These are phyloP conservation scores for Aureobasidium mangrovei DNA, from an alignment of 2,329 filamentous ascomycete species.

Conservation along the genomic window DNA sequence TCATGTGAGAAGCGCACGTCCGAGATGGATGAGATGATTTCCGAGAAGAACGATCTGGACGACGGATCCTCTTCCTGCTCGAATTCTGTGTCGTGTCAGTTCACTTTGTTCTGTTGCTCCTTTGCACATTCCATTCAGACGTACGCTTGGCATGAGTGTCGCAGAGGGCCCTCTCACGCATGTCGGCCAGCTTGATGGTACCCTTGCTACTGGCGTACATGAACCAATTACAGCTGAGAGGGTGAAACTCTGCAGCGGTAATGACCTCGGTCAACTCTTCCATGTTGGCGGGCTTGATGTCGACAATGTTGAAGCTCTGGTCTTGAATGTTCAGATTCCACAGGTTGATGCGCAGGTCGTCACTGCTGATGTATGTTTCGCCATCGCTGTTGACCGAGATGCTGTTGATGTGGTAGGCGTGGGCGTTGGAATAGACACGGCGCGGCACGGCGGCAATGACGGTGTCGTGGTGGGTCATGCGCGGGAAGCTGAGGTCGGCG, in stretches of 20 bases:
- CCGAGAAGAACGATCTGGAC: constrained; percentile 96
- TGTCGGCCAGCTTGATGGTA: constrained; percentile 96
- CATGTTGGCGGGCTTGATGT: constrained; percentile 99
- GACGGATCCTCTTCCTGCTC: constrained; percentile 98
- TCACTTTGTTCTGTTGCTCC: not conserved
- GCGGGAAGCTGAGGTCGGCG: constrained; percentile 81
- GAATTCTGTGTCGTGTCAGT: constrained; percentile 57
- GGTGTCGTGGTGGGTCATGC: constrained; percentile 95
- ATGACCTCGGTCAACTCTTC: constrained; percentile 98
- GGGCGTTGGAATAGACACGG: constrained; percentile 94
- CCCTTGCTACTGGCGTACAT: constrained; percentile 99
- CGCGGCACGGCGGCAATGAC: constrained; percentile 94
- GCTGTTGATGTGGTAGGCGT: constrained; percentile 99
- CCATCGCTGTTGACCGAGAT: constrained; percentile 99
- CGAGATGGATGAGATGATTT: constrained; percentile 98
- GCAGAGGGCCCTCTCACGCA: constrained; percentile 93
- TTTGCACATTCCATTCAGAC: constrained; percentile 27
- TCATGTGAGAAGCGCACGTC: constrained; percentile 97
- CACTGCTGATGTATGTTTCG: constrained; percentile 98
- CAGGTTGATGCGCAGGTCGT: constrained; percentile 93
- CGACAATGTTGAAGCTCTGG: constrained; percentile 99
- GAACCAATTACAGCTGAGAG: constrained; percentile 97
- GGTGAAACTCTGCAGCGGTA: constrained; percentile 95
- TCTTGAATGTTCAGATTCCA: constrained; percentile 99
- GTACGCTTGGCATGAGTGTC: constrained; percentile 92